Evolutionary conservation across 164 flowering plant genomes (phyloP).

Genomic region (Euptelea pleiosperma): DNA sequence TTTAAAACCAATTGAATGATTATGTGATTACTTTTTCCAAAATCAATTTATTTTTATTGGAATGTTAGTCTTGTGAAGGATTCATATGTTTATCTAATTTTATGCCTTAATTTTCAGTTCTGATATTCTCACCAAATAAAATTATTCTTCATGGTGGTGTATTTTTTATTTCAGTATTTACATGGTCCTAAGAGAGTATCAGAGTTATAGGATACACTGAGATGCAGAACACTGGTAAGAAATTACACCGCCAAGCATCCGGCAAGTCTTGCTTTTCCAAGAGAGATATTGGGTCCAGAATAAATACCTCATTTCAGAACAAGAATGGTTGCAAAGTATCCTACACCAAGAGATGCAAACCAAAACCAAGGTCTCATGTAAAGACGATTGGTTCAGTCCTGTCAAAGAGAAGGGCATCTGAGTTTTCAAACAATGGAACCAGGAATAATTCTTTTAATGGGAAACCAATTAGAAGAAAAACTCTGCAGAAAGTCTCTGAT

Average conservation of each 20-base stretch:
- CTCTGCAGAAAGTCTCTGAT: conserved; percentile 20
- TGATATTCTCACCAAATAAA: not conserved
- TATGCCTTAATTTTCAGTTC: not conserved
- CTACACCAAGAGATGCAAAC: conserved; percentile 27
- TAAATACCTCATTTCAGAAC: conserved; percentile 22
- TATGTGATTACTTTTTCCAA: too few relatives aligned
- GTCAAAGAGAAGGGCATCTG: conserved; percentile 27
- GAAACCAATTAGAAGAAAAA: conserved; percentile 19
- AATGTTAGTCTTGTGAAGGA: not conserved
- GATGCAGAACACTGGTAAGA: conserved; percentile 31
- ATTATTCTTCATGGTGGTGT: conserved; percentile 7
- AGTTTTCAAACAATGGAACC: conserved; percentile 18
- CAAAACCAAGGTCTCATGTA: conserved; percentile 30
- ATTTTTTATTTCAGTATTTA: not conserved
- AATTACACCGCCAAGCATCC: conserved; percentile 11
- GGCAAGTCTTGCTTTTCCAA: conserved; percentile 23
- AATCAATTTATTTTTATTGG: not conserved
- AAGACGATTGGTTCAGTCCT: conserved; percentile 23
- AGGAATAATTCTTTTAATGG: conserved; percentile 16
- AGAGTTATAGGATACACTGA: not conserved
- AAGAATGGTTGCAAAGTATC: conserved; percentile 24
- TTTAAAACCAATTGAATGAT: too few relatives aligned
- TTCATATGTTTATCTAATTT: not conserved
- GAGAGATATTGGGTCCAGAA: conserved; percentile 26
- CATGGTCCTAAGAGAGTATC: not conserved